Percentiles rank a stretch among this genome's conserved stretches.
phyloP scores from a whole-genome alignment of 352 stramenopile genomes.

The Phytopythium mirpurense region DNA sequence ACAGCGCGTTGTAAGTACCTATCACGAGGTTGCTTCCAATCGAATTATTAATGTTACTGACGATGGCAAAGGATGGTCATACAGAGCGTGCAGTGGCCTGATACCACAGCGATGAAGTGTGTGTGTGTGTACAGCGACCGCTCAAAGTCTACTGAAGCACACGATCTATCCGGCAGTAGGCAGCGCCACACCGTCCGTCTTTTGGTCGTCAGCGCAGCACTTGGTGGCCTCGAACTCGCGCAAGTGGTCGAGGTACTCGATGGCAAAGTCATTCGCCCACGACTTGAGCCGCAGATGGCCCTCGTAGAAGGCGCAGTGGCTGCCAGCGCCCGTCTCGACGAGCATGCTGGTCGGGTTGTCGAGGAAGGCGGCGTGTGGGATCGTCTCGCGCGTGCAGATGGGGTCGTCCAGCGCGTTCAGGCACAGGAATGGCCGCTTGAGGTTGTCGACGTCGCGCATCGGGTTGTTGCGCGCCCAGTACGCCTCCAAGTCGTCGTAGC shows the following conservation, averaged over 20 bases:
- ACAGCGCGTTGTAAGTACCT: neutral
- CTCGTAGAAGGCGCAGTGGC: conserved; percentile 78
- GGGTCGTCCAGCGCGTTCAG: conserved; percentile 78
- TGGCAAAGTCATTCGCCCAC: conserved; percentile 64
- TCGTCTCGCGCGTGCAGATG: conserved; percentile 70
- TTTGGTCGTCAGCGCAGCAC: no score
- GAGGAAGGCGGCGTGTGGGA: conserved; percentile 51
- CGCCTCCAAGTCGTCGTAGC: conserved; percentile 48
- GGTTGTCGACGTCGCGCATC: conserved; percentile 51
- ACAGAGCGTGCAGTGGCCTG: neutral
- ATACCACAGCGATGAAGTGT: no score
- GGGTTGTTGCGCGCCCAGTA: conserved; percentile 79
- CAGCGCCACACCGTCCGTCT: no score
- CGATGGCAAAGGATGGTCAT: neutral
- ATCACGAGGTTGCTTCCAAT: no score
- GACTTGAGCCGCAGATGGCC: conserved; percentile 37
- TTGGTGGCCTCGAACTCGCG: conserved; percentile 26
- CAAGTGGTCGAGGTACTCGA: conserved; percentile 60
- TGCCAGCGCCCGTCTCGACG: conserved; percentile 39
- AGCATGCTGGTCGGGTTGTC: conserved; percentile 17
- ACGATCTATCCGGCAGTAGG: no score
- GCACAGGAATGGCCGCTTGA: conserved; percentile 55
- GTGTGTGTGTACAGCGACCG: no score
- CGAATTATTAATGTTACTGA: conserved; percentile 1
- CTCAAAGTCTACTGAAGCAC: no score